These are phyloP conservation scores for Cokeromyces recurvatus DNA, from an alignment of 371 early-diverging fungal species.

Conservation along the genomic window DNA sequence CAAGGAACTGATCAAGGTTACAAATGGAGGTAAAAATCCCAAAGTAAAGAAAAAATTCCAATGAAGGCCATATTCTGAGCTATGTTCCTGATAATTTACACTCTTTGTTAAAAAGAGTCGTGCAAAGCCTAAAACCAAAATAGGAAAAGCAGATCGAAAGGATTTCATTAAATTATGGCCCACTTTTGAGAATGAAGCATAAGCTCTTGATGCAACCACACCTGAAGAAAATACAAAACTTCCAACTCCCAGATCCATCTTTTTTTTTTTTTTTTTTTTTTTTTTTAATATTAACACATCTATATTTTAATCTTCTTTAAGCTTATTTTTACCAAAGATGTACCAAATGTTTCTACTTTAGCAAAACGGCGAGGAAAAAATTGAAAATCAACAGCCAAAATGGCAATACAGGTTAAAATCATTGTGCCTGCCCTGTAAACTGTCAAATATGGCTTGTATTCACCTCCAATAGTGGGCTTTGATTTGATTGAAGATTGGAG, in stretches of 20 bases:
- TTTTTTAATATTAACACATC: neutral
- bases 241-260: conserved; percentile 91
- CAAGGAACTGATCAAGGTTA: conserved; percentile 47
- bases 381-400: conserved; percentile 95
- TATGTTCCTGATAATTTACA: conserved; percentile 89
- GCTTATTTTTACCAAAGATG: conserved; percentile 77
- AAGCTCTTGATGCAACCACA: conserved; percentile 61
- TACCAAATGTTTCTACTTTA: conserved; percentile 91
- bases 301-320: no score
- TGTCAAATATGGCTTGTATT: conserved; percentile 49
- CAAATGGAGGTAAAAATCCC: conserved; percentile 78
- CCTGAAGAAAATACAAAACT: conserved; percentile 81
- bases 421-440: conserved; percentile 75
- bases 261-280: conserved; percentile 1
- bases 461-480: conserved; percentile 2
- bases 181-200: conserved; percentile 25
- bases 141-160: conserved; percentile 49
- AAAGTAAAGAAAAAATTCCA: conserved; percentile 99
- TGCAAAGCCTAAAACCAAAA: conserved; percentile 69
- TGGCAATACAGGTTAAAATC: conserved; percentile 76
- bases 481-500: neutral
- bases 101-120: conserved; percentile 72
- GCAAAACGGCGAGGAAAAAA: conserved; percentile 89
- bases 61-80: conserved; percentile 94
- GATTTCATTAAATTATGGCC: conserved; percentile 29